These are phyloP conservation scores for Protea cynaroides DNA, from an alignment of 164 flowering plant species.

Conservation along the genomic window DNA sequence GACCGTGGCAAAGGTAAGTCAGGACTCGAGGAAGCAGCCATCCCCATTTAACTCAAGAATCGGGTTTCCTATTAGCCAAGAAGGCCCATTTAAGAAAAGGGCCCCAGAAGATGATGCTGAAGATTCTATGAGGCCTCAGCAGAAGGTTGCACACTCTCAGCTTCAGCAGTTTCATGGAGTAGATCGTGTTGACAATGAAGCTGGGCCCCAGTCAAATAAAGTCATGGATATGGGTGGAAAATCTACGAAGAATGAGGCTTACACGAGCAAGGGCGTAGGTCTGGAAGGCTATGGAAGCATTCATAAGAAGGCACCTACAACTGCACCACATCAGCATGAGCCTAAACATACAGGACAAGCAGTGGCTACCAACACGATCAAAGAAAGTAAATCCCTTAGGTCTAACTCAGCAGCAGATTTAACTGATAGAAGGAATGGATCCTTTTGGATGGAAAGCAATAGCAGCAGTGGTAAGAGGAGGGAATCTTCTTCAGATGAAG, in stretches of 20 bases:
- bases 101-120: slow-evolving; percentile 39
- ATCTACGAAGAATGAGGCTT: slow-evolving; percentile 35
- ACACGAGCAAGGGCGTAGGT: slow-evolving; percentile 20
- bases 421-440: slow-evolving; percentile 34
- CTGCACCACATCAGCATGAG: slow-evolving; percentile 35
- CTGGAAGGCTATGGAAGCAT: slow-evolving; percentile 35
- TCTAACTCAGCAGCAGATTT: slow-evolving; percentile 26
- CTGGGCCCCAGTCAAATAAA: slow-evolving; percentile 35
- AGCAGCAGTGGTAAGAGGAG: slow-evolving; percentile 35
- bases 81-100: slow-evolving; percentile 33
- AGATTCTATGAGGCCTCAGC: slow-evolving; percentile 36
- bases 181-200: slow-evolving; percentile 34
- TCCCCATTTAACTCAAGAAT: slow-evolving; percentile 31
- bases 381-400: slow-evolving; percentile 42
- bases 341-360: slow-evolving; percentile 20
- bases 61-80: slow-evolving; percentile 26
- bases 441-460: slow-evolving; percentile 20
- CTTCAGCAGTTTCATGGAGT: slow-evolving; percentile 28
- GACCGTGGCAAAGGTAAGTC: slow-evolving; percentile 24
- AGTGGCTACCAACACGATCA: slow-evolving; percentile 21
- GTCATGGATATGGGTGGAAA: slow-evolving; percentile 29
- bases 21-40: slow-evolving; percentile 39
- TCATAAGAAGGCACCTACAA: slow-evolving; percentile 27
- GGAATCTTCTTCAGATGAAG: slow-evolving; percentile 71
- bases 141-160: slow-evolving; percentile 25